Percentiles rank a stretch among this genome's conserved stretches.
phyloP scores from a whole-genome alignment of 306 rosid species.

The Cercis canadensis region DNA sequence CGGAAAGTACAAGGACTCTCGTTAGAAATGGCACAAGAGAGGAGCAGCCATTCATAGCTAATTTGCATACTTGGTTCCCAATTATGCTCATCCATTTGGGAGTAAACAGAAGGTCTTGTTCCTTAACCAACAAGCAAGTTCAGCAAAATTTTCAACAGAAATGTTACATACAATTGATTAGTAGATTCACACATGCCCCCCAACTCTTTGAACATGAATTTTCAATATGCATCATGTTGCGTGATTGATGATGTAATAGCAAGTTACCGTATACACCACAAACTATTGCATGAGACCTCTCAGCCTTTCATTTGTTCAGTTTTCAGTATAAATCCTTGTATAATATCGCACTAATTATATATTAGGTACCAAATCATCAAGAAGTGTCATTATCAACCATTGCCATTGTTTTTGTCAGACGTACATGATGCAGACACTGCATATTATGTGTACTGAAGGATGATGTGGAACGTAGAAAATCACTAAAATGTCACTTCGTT shows the following conservation, averaged over 20 bases:
- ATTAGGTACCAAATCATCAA: too few species aligned
- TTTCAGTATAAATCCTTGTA: not conserved
- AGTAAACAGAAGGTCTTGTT: too few species aligned
- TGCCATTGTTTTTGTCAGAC: not conserved
- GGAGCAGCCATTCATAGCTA: too few species aligned
- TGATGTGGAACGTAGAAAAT: not conserved
- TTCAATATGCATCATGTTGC: not conserved
- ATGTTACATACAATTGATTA: too few species aligned
- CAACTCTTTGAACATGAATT: not conserved
- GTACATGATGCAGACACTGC: not conserved
- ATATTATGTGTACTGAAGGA: not conserved
- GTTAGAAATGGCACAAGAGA: too few species aligned
- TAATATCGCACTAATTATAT: not conserved
- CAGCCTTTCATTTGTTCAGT: not conserved
- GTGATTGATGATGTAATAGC: slow-evolving; percentile 4
- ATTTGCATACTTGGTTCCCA: too few species aligned
- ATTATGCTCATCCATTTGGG: too few species aligned
- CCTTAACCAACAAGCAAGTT: too few species aligned
- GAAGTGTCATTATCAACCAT: not conserved
- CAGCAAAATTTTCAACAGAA: too few species aligned
- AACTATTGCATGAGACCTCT: not conserved
- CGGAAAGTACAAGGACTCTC: too few species aligned
- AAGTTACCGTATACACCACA: not conserved
- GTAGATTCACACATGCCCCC: too few species aligned
- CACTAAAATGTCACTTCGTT: not conserved